Conservation (phyloP, 768 basidiomycete species). For the Chalciporus piperatus region DNA sequence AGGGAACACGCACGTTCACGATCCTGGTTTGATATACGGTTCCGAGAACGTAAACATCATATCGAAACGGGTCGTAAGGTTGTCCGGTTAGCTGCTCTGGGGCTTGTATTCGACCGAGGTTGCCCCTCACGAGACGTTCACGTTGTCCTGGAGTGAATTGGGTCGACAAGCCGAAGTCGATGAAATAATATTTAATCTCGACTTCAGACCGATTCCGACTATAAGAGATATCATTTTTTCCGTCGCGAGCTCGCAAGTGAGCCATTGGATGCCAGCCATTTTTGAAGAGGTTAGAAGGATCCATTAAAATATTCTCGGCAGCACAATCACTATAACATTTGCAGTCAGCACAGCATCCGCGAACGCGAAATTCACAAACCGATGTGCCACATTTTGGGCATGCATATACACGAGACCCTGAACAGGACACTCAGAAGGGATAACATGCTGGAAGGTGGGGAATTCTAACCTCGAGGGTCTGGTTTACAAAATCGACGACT, state of each 20-base stretch:
- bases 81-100: slow-evolving; percentile 17
- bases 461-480: slow-evolving; percentile 20
- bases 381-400: slow-evolving; percentile 30
- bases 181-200: slow-evolving; percentile 29
- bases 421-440: not conserved
- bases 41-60: slow-evolving; percentile 26
- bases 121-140: not conserved
- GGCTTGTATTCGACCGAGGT: slow-evolving; percentile 10
- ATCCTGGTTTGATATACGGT: slow-evolving; percentile 15
- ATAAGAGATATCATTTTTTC: slow-evolving; percentile 12
- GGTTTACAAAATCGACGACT: slow-evolving; percentile 20
- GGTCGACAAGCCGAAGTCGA: slow-evolving; percentile 34
- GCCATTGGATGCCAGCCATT: slow-evolving; percentile 22
- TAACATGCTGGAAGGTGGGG: not conserved
- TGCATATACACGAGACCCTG: slow-evolving; percentile 37
- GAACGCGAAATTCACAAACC: slow-evolving; percentile 19
- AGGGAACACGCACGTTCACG: not conserved
- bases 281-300: slow-evolving; percentile 18
- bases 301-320: slow-evolving; percentile 31
- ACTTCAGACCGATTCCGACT: slow-evolving; percentile 21
- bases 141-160: slow-evolving; percentile 19
- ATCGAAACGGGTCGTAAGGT: slow-evolving; percentile 27
- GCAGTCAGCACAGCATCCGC: not conserved
- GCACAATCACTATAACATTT: slow-evolving; percentile 18
- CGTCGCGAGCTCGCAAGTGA: slow-evolving; percentile 6